A percentile compares a stretch with the other conserved stretches of the same genome.
Evolutionary conservation across 257 asterid species (phyloP).

Genomic region (Fraxinus anomala): DNA sequence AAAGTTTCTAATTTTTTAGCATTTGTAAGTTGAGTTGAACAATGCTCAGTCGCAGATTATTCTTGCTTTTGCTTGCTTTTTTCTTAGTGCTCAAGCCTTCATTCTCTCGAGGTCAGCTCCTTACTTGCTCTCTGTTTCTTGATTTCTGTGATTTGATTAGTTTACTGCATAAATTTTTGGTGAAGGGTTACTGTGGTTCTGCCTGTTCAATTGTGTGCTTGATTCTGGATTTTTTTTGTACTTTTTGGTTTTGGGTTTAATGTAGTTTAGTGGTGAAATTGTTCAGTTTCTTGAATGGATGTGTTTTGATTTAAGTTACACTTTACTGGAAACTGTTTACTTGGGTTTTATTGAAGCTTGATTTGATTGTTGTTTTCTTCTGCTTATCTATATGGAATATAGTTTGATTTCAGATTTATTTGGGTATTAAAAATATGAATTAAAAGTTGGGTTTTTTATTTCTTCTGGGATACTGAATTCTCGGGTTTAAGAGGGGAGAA

Average conservation of each 20-base stretch:
- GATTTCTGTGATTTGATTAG: neutral
- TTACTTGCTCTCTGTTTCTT: neutral
- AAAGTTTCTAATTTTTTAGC: slow-evolving; percentile 17
- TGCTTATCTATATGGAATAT: slow-evolving; percentile 4
- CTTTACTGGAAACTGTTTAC: slow-evolving; percentile 17
- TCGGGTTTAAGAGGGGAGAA: neutral
- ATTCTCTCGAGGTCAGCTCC: slow-evolving; percentile 42
- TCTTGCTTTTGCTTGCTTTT: slow-evolving; percentile 35
- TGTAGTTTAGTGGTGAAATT: slow-evolving; percentile 12
- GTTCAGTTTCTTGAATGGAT: slow-evolving; percentile 19
- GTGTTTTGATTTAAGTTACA: slow-evolving; percentile 1
- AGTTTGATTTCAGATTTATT: slow-evolving; percentile 20
- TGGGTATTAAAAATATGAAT: neutral
- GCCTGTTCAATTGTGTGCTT: slow-evolving; percentile 5
- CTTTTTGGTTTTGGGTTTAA: slow-evolving; percentile 2
- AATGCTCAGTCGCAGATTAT: slow-evolving; percentile 43
- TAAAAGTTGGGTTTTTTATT: slow-evolving; percentile 7
- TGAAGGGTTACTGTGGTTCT: neutral
- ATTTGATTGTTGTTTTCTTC: slow-evolving; percentile 16
- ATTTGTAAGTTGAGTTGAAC: slow-evolving; percentile 28
- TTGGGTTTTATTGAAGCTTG: slow-evolving; percentile 21
- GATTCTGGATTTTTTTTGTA: slow-evolving; percentile 1
- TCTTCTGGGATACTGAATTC: neutral
- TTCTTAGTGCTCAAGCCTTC: slow-evolving; percentile 43
- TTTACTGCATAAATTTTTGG: neutral